Conservation (phyloP, 768 basidiomycete species). For the Leccinum uliginosum region DNA sequence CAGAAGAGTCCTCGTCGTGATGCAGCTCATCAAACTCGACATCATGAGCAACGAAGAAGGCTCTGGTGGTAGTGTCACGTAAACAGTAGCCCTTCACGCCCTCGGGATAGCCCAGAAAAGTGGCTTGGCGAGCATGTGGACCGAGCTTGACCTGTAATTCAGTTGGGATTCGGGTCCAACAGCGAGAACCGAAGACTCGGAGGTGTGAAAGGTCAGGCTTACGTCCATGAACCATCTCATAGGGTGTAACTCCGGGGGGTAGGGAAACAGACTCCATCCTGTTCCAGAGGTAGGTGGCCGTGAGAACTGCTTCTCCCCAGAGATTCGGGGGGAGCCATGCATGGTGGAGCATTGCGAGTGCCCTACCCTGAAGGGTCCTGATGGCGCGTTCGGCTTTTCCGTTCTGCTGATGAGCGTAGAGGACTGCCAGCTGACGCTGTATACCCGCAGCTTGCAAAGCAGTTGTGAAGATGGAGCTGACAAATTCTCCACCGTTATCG, state of each 20-base stretch:
- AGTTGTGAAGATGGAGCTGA: neutral
- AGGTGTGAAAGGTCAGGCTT: no score
- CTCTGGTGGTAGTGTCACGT: no score
- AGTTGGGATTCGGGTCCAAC: no score
- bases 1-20: no score
- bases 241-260: neutral
- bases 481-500: conserved; percentile 4
- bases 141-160: no score
- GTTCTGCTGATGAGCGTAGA: neutral
- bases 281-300: neutral
- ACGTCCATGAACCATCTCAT: neutral
- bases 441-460: conserved; percentile 13
- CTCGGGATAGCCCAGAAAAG: no score
- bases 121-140: no score
- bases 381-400: neutral
- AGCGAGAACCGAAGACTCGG: no score
- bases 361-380: neutral
- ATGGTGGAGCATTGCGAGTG: neutral
- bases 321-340: neutral
- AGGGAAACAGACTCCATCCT: neutral
- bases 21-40: no score
- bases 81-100: no score
- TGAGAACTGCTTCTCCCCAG: neutral
- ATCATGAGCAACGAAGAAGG: no score
- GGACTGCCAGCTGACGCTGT: conserved; percentile 12